Base-by-base conservation (phyloP, 495 filamentous ascomycete species). In the Xylaria longipes region DNA sequence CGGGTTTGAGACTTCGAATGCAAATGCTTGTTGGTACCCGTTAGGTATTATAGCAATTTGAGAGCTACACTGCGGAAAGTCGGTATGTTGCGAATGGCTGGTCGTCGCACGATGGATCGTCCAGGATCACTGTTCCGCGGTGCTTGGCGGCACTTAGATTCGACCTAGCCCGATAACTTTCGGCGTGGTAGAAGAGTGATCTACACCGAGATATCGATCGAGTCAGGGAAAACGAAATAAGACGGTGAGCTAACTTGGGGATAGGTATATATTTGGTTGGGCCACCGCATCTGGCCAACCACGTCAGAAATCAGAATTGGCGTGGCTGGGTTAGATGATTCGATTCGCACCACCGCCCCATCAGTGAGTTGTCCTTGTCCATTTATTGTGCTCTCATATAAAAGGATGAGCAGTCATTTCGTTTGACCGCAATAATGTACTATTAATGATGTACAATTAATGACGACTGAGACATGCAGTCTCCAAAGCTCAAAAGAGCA, bases 221-320 rank as follows among this genome's bases (percentile, higher is more conserved):
- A 27, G 22, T 27, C 27, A 68, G 37, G 37, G 12, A 20, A 3
- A 6, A 45, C 1, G 20, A 17, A 45, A 45, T 9, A 61, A 14
- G 12, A 48, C 54, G 54, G 67, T 69, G 67, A 57, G 45, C 50
- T 72, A 22, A 35, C 31, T 29, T 68, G 27, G n/a, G 6, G 15
- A 14, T 43, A 39, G 29, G 65, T 46, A 52, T 31, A 68, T 67
- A 65, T 37, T 48, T 73, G 33, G 56, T 65, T 57, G 65, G 45
- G 45, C 37, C 65, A 37, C 43, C 15, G 35, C 71, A 72, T 64
- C 57, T 70, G 58, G 37, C 58, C 60, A 65, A 71, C 69, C 69
- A 60, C 50, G 60, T 64, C 35, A 58, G 22, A 22, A 35, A 22
- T 22, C 33, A 60, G 37, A 64, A 54, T 60, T 71, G 29, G 68